Evolutionary conservation across 2,329 filamentous ascomycete species (phyloP).

Genomic region (Xylariales sp.): DNA sequence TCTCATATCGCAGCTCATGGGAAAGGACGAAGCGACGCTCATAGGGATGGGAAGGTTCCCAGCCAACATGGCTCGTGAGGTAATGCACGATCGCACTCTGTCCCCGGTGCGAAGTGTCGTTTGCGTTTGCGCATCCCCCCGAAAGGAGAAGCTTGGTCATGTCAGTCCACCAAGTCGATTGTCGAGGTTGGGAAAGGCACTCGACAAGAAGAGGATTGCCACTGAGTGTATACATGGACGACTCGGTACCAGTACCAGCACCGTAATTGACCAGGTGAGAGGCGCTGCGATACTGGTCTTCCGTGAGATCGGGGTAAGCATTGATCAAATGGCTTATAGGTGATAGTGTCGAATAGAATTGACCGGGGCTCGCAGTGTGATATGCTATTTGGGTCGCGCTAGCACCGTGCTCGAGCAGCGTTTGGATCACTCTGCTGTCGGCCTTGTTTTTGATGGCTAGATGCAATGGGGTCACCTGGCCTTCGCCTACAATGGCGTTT

Average conservation of each 20-base stretch:
- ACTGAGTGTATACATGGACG: not conserved
- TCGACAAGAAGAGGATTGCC: slow-evolving; percentile 4
- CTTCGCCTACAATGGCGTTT: not conserved
- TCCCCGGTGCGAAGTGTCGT: not conserved
- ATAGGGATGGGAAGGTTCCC: not conserved
- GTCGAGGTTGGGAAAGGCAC: not conserved
- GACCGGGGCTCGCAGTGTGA: not conserved
- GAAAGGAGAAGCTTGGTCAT: not conserved
- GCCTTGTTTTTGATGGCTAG: slow-evolving; percentile 2
- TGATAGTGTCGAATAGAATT: not conserved
- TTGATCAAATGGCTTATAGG: slow-evolving; percentile 4
- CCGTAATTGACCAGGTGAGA: not conserved
- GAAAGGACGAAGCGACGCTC: not conserved
- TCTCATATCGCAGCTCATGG: not conserved
- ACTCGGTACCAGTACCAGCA: not conserved
- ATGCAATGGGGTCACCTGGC: slow-evolving; percentile 1
- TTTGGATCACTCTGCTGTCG: not conserved
- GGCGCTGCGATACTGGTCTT: not conserved
- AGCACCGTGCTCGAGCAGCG: not conserved
- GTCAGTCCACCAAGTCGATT: not conserved
- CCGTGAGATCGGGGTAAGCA: not conserved
- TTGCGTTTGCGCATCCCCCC: not conserved
- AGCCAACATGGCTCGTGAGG: slow-evolving; percentile 1
- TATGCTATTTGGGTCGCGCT: not conserved
- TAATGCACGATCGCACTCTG: not conserved